A percentile compares a stretch with the other conserved stretches of the same genome.
Evolutionary conservation across 2,329 filamentous ascomycete species (phyloP).

Genomic region (Simplicillium aogashimaense): DNA sequence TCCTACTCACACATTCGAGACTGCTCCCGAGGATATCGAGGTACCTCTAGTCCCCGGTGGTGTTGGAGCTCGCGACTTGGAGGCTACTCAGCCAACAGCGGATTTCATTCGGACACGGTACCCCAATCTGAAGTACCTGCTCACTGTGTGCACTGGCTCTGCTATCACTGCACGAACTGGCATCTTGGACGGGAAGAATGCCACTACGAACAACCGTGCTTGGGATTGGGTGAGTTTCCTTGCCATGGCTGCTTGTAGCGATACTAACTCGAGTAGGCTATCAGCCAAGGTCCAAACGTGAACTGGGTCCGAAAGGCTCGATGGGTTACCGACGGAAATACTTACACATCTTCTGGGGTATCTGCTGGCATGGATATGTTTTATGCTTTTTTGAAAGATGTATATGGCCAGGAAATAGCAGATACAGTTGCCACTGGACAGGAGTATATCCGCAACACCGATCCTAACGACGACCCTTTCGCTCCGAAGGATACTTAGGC

Average conservation of each 20-base stretch:
- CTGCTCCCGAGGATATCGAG: constrained; percentile 21
- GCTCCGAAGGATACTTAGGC: constrained; percentile 14
- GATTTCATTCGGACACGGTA: constrained; percentile 33
- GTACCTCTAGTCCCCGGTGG: constrained; percentile 30
- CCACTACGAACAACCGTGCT: constrained; percentile 50
- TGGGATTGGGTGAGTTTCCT: constrained; percentile 27
- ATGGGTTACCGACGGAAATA: constrained; percentile 50
- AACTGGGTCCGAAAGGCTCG: constrained; percentile 46
- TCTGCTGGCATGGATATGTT: constrained; percentile 30
- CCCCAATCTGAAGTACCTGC: constrained; percentile 34
- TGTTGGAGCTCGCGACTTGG: constrained; percentile 16
- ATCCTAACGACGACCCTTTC: constrained; percentile 45
- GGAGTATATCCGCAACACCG: constrained; percentile 47
- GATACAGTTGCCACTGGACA: constrained; percentile 34
- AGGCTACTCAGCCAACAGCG: constrained; percentile 13
- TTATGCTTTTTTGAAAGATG: constrained; percentile 15
- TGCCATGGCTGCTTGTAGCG: neutral
- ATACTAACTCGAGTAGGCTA: constrained; percentile 15
- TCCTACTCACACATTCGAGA: constrained; percentile 26
- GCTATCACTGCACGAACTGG: constrained; percentile 43
- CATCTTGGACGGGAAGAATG: constrained; percentile 42
- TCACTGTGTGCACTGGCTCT: constrained; percentile 56
- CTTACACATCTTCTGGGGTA: constrained; percentile 53
- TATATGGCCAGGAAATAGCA: constrained; percentile 40
- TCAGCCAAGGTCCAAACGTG: constrained; percentile 29